phyloP scores from a whole-genome alignment of 805 yeast species.

The Hanseniaspora guilliermondii region DNA sequence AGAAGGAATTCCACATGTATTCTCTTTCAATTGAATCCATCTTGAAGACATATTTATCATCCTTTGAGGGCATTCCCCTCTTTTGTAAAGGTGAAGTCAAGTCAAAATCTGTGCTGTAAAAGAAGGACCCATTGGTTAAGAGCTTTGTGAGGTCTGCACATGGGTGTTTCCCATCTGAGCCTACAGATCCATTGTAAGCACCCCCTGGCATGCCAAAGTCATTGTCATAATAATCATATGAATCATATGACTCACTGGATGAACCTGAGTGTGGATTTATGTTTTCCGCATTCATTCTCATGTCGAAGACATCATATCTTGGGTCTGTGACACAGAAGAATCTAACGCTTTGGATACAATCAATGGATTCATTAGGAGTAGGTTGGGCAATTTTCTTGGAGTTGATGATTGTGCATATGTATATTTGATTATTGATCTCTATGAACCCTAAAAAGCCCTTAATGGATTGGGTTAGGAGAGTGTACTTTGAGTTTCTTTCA shows the following conservation, averaged over 20 bases:
- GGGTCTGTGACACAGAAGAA: conserved; percentile 61
- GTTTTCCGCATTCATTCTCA: conserved; percentile 53
- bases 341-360: conserved; percentile 73
- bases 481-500: conserved; percentile 2
- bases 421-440: conserved; percentile 52
- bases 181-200: not conserved
- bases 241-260: not conserved
- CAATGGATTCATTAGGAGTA: conserved; percentile 62
- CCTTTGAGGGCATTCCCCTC: conserved; percentile 38
- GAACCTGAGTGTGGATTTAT: conserved; percentile 19
- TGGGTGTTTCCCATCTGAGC: conserved; percentile 50
- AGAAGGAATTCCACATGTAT: conserved; percentile 93
- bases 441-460: conserved; percentile 74
- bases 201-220: conserved; percentile 5
- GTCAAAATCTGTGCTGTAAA: conserved; percentile 85
- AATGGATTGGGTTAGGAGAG: conserved; percentile 19
- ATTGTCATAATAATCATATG: not conserved
- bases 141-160: conserved; percentile 69
- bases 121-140: conserved; percentile 77
- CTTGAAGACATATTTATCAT: conserved; percentile 32
- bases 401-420: conserved; percentile 68
- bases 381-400: conserved; percentile 73
- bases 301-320: conserved; percentile 68
- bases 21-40: conserved; percentile 59
- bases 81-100: conserved; percentile 75